phyloP scores from a whole-genome alignment of 2,329 filamentous ascomycete species.

The Penicillium sp. region DNA sequence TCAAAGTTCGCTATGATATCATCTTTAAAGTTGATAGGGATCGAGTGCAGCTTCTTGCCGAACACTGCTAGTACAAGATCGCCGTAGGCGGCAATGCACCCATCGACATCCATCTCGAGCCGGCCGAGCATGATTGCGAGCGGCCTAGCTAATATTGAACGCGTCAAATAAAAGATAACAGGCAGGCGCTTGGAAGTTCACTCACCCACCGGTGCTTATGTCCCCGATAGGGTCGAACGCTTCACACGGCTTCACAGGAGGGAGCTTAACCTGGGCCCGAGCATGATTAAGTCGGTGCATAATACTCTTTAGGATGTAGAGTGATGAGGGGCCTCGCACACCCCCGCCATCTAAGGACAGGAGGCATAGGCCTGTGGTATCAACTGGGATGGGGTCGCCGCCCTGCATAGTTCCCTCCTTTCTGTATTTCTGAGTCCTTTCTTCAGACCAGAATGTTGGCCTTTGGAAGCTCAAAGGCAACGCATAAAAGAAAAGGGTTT shows the following conservation, averaged over 20 bases:
- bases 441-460: too few species aligned
- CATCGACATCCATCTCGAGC: conserved; percentile 35
- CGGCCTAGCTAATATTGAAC: conserved; percentile 25
- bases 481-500: too few species aligned
- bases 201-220: conserved; percentile 83
- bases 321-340: conserved; percentile 87
- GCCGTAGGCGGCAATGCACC: conserved; percentile 33
- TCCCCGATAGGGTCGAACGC: conserved; percentile 52
- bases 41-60: conserved; percentile 13
- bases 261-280: conserved; percentile 54
- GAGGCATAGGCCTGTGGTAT: conserved; percentile 4
- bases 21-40: conserved; percentile 81
- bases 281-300: conserved; percentile 62
- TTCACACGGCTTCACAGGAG: conserved; percentile 50
- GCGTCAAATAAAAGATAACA: conserved; percentile 78
- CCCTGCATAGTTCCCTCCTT: too few species aligned
- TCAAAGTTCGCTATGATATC: conserved; percentile 1
- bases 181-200: too few species aligned
- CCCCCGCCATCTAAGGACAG: conserved; percentile 70
- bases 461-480: too few species aligned
- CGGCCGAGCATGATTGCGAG: conserved; percentile 41
- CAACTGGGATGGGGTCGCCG: background rate
- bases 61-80: conserved; percentile 27
- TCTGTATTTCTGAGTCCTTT: too few species aligned
- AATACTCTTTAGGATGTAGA: conserved; percentile 86